Evolutionary conservation across 2,329 filamentous ascomycete species (phyloP).

Genomic region (Zalaria sp.): DNA sequence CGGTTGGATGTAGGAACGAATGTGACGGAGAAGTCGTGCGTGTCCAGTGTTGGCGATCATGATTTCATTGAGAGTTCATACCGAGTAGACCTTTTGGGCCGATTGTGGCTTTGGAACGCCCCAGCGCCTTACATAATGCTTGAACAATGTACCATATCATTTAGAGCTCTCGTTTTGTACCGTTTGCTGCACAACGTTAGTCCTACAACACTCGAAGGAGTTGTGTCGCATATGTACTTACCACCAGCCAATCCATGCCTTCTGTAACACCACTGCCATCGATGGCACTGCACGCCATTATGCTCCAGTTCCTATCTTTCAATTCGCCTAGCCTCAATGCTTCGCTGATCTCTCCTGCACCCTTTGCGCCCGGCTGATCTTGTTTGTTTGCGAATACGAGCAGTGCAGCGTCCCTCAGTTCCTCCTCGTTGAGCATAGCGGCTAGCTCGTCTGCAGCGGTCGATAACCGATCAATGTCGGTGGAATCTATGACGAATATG

Average conservation of each 20-base stretch:
- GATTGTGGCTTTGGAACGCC: not conserved
- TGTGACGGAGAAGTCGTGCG: too few species aligned
- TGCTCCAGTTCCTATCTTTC: slow-evolving; percentile 96
- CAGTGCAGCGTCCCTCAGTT: slow-evolving; percentile 81
- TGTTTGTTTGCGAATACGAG: slow-evolving; percentile 99
- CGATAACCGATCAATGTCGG: slow-evolving; percentile 86
- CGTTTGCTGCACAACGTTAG: not conserved
- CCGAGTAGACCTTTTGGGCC: too few species aligned
- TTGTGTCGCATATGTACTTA: slow-evolving; percentile 30
- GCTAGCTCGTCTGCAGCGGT: slow-evolving; percentile 86
- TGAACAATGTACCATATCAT: not conserved
- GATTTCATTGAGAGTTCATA: too few species aligned
- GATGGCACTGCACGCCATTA: slow-evolving; percentile 92
- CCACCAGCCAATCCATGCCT: slow-evolving; percentile 98
- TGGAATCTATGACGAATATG: slow-evolving; percentile 96
- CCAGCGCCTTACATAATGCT: not conserved
- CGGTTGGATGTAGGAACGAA: too few species aligned
- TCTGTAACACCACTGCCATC: slow-evolving; percentile 90
- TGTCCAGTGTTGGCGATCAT: too few species aligned
- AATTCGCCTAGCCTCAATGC: slow-evolving; percentile 80
- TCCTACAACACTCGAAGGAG: not conserved
- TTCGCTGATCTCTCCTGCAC: slow-evolving; percentile 91
- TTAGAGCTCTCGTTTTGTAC: not conserved
- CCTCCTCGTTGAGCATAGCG: slow-evolving; percentile 94
- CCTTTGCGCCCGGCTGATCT: slow-evolving; percentile 92